Conservation (phyloP, 2,329 filamentous ascomycete genomes). For the Aspergillus fumigatus region DNA sequence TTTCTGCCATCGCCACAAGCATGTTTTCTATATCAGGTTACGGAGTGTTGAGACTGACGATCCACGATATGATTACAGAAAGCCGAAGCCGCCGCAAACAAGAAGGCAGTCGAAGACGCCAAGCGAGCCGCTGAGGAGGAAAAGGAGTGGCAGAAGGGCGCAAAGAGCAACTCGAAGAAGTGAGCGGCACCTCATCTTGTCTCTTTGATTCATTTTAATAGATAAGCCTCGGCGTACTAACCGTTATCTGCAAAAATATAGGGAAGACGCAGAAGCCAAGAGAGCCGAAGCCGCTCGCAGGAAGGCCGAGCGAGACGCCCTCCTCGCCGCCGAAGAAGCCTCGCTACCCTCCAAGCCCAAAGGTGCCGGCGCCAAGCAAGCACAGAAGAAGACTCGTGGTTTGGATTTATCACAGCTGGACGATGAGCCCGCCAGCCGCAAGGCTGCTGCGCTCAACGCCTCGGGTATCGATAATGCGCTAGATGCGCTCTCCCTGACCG, state of each 20-base stretch:
- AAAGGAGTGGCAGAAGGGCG: constrained; percentile 75
- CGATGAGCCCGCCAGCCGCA: constrained; percentile 45
- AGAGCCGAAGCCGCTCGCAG: constrained; percentile 77
- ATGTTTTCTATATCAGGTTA: background rate
- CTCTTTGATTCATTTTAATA: background rate
- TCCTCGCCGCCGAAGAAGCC: constrained; percentile 78
- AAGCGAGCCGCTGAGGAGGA: constrained; percentile 65
- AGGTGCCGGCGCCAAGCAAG: constrained; percentile 48
- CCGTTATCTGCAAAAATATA: constrained; percentile 34
- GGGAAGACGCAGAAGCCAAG: constrained; percentile 79
- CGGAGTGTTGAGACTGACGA: constrained; percentile 10
- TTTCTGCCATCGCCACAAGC: constrained; percentile 12
- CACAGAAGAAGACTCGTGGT: constrained; percentile 57
- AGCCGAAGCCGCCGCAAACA: constrained; percentile 77
- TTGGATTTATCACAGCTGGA: constrained; percentile 75
- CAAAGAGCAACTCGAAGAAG: constrained; percentile 86
- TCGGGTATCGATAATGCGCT: constrained; percentile 90
- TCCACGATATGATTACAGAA: constrained; percentile 54
- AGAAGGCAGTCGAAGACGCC: constrained; percentile 66
- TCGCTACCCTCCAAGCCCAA: constrained; percentile 59
- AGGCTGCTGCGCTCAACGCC: constrained; percentile 65
- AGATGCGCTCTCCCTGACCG: constrained; percentile 71
- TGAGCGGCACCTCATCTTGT: constrained; percentile 42
- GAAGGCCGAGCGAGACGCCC: constrained; percentile 86
- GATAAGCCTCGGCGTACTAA: background rate